Evolutionary conservation across 176 grass and related monocot genomes (phyloP).

Genomic region (Paspalum vaginatum): DNA sequence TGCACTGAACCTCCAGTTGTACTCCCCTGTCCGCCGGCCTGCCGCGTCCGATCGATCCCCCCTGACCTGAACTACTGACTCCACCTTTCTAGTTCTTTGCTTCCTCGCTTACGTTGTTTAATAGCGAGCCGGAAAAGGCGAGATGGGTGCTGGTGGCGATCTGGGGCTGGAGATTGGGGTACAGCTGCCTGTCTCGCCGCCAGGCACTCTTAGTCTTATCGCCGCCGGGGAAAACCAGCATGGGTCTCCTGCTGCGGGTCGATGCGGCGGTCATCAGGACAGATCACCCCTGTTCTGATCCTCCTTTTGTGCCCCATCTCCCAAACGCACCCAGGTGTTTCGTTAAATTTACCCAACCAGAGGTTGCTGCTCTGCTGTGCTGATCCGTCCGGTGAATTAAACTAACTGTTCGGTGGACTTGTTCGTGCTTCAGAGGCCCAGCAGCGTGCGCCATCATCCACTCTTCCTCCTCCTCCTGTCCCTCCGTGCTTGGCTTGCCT

Average conservation of each 20-base stretch:
- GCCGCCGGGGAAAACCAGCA: background rate
- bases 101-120: slow-evolving; percentile 20
- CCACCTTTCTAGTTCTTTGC: background rate
- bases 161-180: slow-evolving; percentile 26
- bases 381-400: slow-evolving; percentile 4
- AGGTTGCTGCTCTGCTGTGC: background rate
- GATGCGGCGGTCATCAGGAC: background rate
- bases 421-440: background rate
- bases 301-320: slow-evolving; percentile 11
- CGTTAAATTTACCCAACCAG: slow-evolving; percentile 50
- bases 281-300: slow-evolving; percentile 44
- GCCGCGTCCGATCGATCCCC: background rate
- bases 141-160: slow-evolving; percentile 4
- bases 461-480: too few relatives aligned
- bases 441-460: background rate
- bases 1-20: slow-evolving; percentile 56
- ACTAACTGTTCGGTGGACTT: slow-evolving; percentile 36
- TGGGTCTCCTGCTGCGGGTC: too few relatives aligned
- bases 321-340: slow-evolving; percentile 28
- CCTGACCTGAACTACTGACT: background rate
- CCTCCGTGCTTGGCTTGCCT: background rate
- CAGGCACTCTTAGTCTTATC: background rate
- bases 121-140: slow-evolving; percentile 18
- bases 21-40: slow-evolving; percentile 2
- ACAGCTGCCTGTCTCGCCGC: slow-evolving; percentile 41